A percentile compares a stretch with the other conserved stretches of the same genome.
These are phyloP conservation scores for Esteya vermicola DNA, from an alignment of 2,329 filamentous ascomycete genomes.

Conservation along the genomic window DNA sequence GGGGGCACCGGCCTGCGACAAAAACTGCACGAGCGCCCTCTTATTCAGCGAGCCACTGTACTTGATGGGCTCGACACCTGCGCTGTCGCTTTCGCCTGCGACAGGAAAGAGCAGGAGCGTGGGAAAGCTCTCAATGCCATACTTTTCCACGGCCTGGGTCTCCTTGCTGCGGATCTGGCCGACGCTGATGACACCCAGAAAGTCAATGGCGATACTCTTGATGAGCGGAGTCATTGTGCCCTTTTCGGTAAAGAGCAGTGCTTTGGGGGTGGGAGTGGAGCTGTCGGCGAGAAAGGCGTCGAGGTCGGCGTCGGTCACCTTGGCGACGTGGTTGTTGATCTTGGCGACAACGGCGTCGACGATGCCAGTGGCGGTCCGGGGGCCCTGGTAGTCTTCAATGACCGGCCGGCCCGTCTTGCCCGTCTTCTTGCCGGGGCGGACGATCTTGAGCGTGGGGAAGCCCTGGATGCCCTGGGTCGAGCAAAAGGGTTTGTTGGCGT, in stretches of 20 bases:
- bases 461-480: slow-evolving; percentile 76
- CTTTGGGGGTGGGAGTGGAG: slow-evolving; percentile 62
- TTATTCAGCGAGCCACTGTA: slow-evolving; percentile 83
- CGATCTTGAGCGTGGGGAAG: slow-evolving; percentile 91
- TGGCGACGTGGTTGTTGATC: slow-evolving; percentile 84
- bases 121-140: slow-evolving; percentile 65
- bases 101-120: slow-evolving; percentile 67
- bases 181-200: slow-evolving; percentile 62
- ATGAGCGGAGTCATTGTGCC: slow-evolving; percentile 72
- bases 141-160: slow-evolving; percentile 53
- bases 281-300: slow-evolving; percentile 57
- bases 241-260: slow-evolving; percentile 87
- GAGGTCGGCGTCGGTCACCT: slow-evolving; percentile 64
- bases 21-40: slow-evolving; percentile 64
- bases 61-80: slow-evolving; percentile 51
- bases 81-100: too few species aligned
- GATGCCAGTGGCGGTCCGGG: slow-evolving; percentile 72
- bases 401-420: slow-evolving; percentile 58
- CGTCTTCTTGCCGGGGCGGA: slow-evolving; percentile 61
- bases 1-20: slow-evolving; percentile 63
- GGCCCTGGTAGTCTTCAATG: slow-evolving; percentile 83
- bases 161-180: slow-evolving; percentile 80
- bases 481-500: slow-evolving; percentile 80
- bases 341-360: slow-evolving; percentile 71
- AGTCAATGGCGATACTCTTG: slow-evolving; percentile 80